Percentiles rank a stretch among this genome's conserved stretches.
Conservation (phyloP, 495 filamentous ascomycete genomes). For the Xylaria venustula region DNA sequence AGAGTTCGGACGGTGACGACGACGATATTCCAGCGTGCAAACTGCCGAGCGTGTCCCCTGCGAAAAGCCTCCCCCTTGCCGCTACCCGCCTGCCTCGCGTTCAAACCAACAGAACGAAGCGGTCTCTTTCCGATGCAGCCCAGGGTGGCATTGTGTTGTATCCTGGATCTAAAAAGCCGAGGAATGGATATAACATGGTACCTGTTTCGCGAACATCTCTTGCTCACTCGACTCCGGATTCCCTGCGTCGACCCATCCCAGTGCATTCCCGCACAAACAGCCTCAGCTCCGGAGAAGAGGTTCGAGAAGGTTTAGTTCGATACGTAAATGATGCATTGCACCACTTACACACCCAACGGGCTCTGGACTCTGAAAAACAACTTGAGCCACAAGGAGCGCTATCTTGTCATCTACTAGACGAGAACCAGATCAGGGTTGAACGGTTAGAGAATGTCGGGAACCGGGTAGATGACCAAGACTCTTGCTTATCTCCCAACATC, state of each 20-base stretch:
- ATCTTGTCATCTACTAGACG: not conserved
- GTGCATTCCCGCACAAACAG: not conserved
- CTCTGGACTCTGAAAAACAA: not conserved
- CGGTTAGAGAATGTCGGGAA: not conserved
- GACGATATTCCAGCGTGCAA: conserved; percentile 9
- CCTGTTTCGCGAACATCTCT: not conserved
- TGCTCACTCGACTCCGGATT: not conserved
- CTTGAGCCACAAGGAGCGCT: not conserved
- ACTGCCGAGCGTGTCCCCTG: not conserved
- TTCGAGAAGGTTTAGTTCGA: conserved; percentile 18
- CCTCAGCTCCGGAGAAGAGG: conserved; percentile 7
- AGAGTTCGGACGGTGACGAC: conserved; percentile 18
- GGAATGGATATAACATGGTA: conserved; percentile 1
- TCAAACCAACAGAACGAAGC: conserved; percentile 8
- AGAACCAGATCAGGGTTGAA: not conserved
- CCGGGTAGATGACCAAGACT: not conserved
- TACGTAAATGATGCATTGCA: conserved; percentile 20
- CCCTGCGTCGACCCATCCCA: not conserved
- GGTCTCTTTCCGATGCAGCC: not conserved
- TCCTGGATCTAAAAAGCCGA: conserved; percentile 18
- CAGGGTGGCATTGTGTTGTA: conserved; percentile 4
- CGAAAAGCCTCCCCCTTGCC: not conserved
- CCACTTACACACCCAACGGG: not conserved
- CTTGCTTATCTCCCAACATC: not conserved
- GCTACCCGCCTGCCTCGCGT: not conserved